These are phyloP conservation scores for Phytopythium boreale DNA, from an alignment of 352 stramenopile species.

Conservation along the genomic window DNA sequence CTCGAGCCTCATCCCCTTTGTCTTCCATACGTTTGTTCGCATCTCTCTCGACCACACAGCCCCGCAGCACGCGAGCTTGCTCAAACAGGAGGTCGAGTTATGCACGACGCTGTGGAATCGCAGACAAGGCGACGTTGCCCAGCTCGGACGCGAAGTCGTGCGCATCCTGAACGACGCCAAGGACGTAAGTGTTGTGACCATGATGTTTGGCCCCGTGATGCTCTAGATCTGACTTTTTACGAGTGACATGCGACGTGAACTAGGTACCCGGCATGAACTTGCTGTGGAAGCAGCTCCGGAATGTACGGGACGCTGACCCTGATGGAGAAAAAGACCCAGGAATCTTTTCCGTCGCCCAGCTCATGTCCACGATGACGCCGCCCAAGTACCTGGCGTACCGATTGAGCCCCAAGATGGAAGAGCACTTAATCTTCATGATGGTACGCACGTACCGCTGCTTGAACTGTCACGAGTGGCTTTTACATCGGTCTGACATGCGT, in stretches of 20 bases:
- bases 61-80: slow-evolving; percentile 42
- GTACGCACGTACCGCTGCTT: slow-evolving; percentile 16
- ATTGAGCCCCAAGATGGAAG: slow-evolving; percentile 84
- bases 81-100: slow-evolving; percentile 81
- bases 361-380: slow-evolving; percentile 75
- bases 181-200: slow-evolving; percentile 37
- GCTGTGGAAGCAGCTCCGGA: slow-evolving; percentile 80
- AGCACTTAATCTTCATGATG: slow-evolving; percentile 87
- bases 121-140: slow-evolving; percentile 57
- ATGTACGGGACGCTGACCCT: slow-evolving; percentile 43
- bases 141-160: slow-evolving; percentile 74
- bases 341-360: slow-evolving; percentile 57
- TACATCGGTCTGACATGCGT: not conserved
- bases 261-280: slow-evolving; percentile 77
- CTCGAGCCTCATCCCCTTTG: slow-evolving; percentile 73
- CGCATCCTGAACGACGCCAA: slow-evolving; percentile 78
- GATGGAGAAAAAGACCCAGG: slow-evolving; percentile 49
- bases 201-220: not conserved
- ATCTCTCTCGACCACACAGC: slow-evolving; percentile 68
- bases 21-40: slow-evolving; percentile 76
- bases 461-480: not conserved
- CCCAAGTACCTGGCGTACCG: slow-evolving; percentile 77
- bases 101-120: slow-evolving; percentile 73
- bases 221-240: not conserved
- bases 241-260: slow-evolving; percentile 9